Conservation (phyloP, 306 rosid species). For the Luffa aegyptiaca region DNA sequence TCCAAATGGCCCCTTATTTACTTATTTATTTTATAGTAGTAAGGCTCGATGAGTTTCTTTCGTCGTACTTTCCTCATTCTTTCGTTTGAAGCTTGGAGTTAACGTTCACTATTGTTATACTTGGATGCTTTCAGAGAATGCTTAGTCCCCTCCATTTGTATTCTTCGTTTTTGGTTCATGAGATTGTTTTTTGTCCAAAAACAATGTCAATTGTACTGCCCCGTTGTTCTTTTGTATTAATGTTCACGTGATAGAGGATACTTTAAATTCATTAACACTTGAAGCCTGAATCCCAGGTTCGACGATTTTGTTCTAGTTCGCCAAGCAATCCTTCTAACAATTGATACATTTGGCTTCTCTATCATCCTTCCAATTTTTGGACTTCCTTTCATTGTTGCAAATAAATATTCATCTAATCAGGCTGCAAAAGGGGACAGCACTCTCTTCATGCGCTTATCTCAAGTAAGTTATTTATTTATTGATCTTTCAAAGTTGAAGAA, state of each 20-base stretch:
- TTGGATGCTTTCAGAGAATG: not conserved
- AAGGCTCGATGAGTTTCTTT: not conserved
- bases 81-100: not conserved
- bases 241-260: not conserved
- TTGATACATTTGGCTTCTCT: conserved; percentile 89
- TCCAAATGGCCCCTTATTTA: not conserved
- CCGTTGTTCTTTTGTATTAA: not conserved
- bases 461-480: conserved; percentile 38
- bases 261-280: not conserved
- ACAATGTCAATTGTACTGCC: not conserved
- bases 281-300: conserved; percentile 45
- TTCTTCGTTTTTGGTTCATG: not conserved
- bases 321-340: conserved; percentile 79
- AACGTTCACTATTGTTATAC: not conserved
- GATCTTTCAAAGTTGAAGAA: not conserved
- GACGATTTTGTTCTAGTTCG: conserved; percentile 75
- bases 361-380: conserved; percentile 76
- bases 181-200: not conserved
- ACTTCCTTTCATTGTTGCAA: conserved; percentile 67
- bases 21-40: not conserved
- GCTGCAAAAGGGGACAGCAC: conserved; percentile 24
- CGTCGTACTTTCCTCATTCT: not conserved
- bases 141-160: not conserved
- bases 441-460: conserved; percentile 46
- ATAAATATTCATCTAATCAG: conserved; percentile 8